Conservation (phyloP, 2,329 filamentous ascomycete species). For the Thelonectria blattea region DNA sequence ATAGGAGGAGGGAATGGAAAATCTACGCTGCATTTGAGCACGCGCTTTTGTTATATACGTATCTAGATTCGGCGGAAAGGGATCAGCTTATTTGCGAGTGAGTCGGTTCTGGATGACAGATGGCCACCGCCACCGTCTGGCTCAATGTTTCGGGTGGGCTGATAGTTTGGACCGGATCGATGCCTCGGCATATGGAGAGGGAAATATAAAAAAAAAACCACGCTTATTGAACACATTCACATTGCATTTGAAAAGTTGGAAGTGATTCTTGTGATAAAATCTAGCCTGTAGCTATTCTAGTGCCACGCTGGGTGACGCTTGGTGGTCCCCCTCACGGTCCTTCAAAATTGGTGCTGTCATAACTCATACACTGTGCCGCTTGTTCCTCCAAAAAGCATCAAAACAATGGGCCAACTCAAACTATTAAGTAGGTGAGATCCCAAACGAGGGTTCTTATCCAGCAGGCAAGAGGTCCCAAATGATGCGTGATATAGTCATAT, state of each 20-base stretch:
- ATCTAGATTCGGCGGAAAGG: conserved; percentile 9
- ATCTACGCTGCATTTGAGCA: not conserved
- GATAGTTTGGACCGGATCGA: conserved; percentile 1
- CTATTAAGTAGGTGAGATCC: not conserved
- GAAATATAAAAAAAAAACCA: conserved; percentile 1
- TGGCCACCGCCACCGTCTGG: not conserved
- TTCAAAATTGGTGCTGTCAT: not conserved
- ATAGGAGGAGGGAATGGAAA: not conserved
- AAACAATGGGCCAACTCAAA: not conserved
- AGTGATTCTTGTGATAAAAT: not conserved
- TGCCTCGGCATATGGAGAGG: conserved; percentile 5
- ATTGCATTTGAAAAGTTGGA: not conserved
- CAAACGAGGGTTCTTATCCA: not conserved
- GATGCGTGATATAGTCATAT: not conserved
- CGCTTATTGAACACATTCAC: not conserved
- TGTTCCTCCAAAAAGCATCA: not conserved
- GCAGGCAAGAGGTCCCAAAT: not conserved
- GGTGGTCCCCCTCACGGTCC: not conserved
- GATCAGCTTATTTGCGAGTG: not conserved
- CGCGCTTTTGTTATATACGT: conserved; percentile 5
- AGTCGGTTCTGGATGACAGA: not conserved
- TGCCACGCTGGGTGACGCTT: not conserved
- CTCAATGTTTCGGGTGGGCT: not conserved
- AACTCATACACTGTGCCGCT: not conserved
- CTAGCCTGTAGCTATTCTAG: not conserved